Base-by-base conservation (phyloP, 441 rosid species). In the Syzygium syzygioides region DNA sequence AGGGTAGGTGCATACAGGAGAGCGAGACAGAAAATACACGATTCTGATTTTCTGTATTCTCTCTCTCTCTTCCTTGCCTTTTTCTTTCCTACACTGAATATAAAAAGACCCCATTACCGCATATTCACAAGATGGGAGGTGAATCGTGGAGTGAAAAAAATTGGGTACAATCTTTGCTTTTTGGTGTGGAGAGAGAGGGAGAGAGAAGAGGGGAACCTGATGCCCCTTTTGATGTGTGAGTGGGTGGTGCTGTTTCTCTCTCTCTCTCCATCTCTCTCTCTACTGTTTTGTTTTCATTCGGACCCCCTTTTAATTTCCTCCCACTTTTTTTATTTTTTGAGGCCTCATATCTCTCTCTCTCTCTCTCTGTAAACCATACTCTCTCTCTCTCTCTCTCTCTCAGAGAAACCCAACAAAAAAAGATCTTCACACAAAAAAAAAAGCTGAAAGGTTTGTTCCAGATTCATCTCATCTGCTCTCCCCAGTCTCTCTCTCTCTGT, bases 211-310 rank as follows among this genome's bases (percentile, higher is more conserved):
- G 37, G 34, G 97, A 95, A 95, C 95, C 94, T 91, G 98, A 94
- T 95, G 94, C 97, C 95, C 60, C 91, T 93, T 94, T 93, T 93
- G 96, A 95, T 95, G 97, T 92, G 93, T 90, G 91, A 95, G 96
- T 96, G 97, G 96, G 95, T 94, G 95, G 95, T 94, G 93, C 93
- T 93, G 93, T 92, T 89, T 92, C 48, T 87, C 89, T 86, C 55
- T 41, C 85, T 55, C 23, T 50, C 89, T 68, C 88, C 55, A 87
- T 86, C 52, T 41, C 17, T 30, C 88, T 64, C 83, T 25, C 90
- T 64, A 85, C 59, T 41, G 62, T 54, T 90, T 88, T 89, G 85
- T 50, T 89, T 89, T 87, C 62, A 90, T 80, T 88, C 88, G 89
- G 89, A 87, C 90, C 32, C 80, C 76, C 85, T 34, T 45, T 34